Percentiles rank a stretch among this genome's conserved stretches.
Evolutionary conservation across 805 yeast genomes (phyloP).

Genomic region (Spencermartinsiella europaea): DNA sequence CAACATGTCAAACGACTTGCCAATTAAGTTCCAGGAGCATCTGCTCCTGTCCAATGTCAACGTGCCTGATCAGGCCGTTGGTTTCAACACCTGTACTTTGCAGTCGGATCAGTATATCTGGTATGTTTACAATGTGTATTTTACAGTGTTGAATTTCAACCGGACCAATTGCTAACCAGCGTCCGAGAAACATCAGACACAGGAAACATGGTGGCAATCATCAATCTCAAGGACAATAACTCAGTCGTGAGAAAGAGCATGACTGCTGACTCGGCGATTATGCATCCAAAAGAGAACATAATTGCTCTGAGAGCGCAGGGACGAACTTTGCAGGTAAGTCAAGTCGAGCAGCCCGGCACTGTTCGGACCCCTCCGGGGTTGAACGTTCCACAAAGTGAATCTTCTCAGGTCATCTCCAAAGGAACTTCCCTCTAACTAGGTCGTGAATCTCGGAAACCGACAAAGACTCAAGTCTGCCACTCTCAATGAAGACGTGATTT

Average conservation of each 20-base stretch:
- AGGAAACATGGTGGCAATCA: conserved; percentile 81
- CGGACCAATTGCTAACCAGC: conserved; percentile 20
- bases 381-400: too few relatives aligned
- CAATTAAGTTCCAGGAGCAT: conserved; percentile 95
- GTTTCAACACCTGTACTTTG: conserved; percentile 88
- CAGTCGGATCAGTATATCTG: conserved; percentile 91
- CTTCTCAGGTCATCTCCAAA: too few relatives aligned
- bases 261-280: conserved; percentile 96
- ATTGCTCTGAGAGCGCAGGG: conserved; percentile 95
- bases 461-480: conserved; percentile 85
- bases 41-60: conserved; percentile 83
- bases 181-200: conserved; percentile 40
- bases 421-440: conserved; percentile 34
- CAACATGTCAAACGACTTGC: conserved; percentile 42
- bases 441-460: conserved; percentile 82
- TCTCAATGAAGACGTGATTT: conserved; percentile 81
- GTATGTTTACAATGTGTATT: conserved; percentile 33
- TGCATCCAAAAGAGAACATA: conserved; percentile 87
- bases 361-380: not conserved
- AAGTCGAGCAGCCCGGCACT: not conserved
- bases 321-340: conserved; percentile 70
- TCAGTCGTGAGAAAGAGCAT: conserved; percentile 82
- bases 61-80: conserved; percentile 76
- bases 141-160: not conserved
- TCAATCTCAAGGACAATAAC: conserved; percentile 76